A percentile compares a stretch with the other conserved stretches of the same genome.
phyloP scores from a whole-genome alignment of 106 monocot genomes.

The Apostasia shenzhenica region DNA sequence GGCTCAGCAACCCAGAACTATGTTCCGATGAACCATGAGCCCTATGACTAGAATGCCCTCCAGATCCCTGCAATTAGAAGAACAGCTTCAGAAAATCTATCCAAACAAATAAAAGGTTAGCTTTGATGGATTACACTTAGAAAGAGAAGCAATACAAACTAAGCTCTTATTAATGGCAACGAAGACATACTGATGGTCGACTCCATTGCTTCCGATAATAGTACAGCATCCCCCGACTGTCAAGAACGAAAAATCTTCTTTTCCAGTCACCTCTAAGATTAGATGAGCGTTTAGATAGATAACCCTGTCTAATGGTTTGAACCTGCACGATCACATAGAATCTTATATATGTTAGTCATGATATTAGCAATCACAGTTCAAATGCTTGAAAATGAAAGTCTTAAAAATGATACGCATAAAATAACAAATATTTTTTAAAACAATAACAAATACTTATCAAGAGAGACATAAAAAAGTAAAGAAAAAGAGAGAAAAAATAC shows the following conservation, averaged over 20 bases:
- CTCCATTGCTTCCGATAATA: conserved; percentile 92
- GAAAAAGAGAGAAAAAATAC: not conserved
- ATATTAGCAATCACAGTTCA: too few relatives aligned
- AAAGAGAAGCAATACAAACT: not conserved
- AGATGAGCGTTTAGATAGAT: conserved; percentile 98
- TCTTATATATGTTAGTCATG: not conserved
- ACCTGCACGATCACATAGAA: conserved; percentile 50
- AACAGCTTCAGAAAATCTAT: conserved; percentile 2
- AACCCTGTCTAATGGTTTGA: conserved; percentile 99
- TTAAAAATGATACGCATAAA: not conserved
- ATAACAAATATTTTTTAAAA: not conserved
- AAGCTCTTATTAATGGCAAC: not conserved
- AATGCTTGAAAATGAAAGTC: conserved; percentile 1
- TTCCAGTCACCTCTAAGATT: conserved; percentile 99
- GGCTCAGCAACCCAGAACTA: conserved; percentile 79
- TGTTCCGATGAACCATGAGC: conserved; percentile 66
- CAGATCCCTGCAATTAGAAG: conserved; percentile 37
- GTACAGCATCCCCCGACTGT: conserved; percentile 98
- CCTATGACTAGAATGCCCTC: conserved; percentile 56
- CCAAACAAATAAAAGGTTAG: not conserved
- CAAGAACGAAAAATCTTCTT: conserved; percentile 98
- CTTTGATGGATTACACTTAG: not conserved
- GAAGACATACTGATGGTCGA: conserved; percentile 79
- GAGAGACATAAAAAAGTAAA: not conserved
- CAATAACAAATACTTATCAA: not conserved